Percentiles rank a stretch among this genome's conserved stretches.
Conservation (phyloP, 371 early-diverging fungal genomes). For the Circinella umbellata region DNA sequence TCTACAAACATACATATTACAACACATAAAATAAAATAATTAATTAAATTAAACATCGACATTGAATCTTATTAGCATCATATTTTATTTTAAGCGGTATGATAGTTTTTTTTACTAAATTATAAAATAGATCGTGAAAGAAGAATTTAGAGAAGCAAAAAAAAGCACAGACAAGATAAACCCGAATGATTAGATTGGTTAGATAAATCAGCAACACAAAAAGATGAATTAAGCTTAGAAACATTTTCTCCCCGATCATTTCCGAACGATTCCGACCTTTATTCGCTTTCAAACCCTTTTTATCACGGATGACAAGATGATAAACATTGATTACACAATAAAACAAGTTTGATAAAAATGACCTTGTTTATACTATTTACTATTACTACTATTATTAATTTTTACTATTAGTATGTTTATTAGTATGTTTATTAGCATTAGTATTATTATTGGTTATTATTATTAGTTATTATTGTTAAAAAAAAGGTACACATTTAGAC, state of each 20-base stretch:
- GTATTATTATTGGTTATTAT: too few species aligned
- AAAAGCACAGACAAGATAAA: neutral
- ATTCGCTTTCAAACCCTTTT: neutral
- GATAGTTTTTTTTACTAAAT: neutral
- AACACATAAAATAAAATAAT: too few species aligned
- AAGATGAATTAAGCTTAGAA: neutral
- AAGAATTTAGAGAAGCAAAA: neutral
- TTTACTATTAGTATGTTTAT: too few species aligned
- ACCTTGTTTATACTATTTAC: too few species aligned
- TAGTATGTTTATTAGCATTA: too few species aligned
- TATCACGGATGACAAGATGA: neutral
- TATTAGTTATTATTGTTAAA: too few species aligned
- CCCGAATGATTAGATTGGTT: neutral
- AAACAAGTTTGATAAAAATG: too few species aligned
- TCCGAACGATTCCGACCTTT: constrained; percentile 3
- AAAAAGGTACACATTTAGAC: neutral
- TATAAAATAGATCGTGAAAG: neutral
- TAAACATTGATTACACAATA: neutral
- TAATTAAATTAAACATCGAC: too few species aligned
- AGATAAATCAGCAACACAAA: neutral
- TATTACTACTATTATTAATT: too few species aligned
- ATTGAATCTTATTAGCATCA: too few species aligned
- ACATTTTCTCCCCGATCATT: neutral
- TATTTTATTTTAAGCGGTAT: too few species aligned
- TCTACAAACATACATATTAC: too few species aligned